These are phyloP conservation scores for Starmerella floricola DNA, from an alignment of 805 yeast genomes.

Conservation along the genomic window DNA sequence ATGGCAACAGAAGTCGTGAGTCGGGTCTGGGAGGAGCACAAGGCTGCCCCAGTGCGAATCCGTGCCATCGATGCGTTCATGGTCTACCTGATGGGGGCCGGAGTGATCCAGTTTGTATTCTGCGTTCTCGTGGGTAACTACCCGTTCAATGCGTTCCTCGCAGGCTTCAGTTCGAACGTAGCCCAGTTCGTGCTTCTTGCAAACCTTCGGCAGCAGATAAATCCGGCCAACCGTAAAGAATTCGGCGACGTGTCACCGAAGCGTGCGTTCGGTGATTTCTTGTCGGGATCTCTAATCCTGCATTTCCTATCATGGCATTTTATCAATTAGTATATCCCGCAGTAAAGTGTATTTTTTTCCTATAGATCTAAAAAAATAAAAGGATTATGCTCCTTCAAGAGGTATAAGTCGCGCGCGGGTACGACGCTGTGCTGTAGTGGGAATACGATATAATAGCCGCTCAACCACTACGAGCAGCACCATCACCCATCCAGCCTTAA, in stretches of 20 bases:
- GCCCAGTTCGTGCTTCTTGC: slow-evolving; percentile 86
- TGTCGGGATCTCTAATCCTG: slow-evolving; percentile 73
- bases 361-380: no score
- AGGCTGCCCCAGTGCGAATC: slow-evolving; percentile 25
- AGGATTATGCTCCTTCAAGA: no score
- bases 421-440: no score
- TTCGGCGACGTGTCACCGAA: slow-evolving; percentile 39
- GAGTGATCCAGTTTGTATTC: slow-evolving; percentile 66
- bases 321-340: slow-evolving; percentile 44
- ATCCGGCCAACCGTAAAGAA: slow-evolving; percentile 30
- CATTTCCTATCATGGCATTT: slow-evolving; percentile 87
- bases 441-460: no score
- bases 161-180: slow-evolving; percentile 84
- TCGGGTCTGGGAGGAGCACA: slow-evolving; percentile 23
- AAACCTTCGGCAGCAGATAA: slow-evolving; percentile 58
- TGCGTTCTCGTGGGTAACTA: slow-evolving; percentile 69
- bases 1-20: slow-evolving; percentile 19
- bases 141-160: slow-evolving; percentile 93
- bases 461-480: no score
- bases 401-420: no score
- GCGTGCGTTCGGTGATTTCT: slow-evolving; percentile 76
- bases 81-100: slow-evolving; percentile 59
- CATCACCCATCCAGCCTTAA: no score
- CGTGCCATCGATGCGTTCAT: slow-evolving; percentile 69
- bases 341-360: no score